phyloP scores from a whole-genome alignment of 2,329 filamentous ascomycete genomes.

The Penicillium rolfsii region DNA sequence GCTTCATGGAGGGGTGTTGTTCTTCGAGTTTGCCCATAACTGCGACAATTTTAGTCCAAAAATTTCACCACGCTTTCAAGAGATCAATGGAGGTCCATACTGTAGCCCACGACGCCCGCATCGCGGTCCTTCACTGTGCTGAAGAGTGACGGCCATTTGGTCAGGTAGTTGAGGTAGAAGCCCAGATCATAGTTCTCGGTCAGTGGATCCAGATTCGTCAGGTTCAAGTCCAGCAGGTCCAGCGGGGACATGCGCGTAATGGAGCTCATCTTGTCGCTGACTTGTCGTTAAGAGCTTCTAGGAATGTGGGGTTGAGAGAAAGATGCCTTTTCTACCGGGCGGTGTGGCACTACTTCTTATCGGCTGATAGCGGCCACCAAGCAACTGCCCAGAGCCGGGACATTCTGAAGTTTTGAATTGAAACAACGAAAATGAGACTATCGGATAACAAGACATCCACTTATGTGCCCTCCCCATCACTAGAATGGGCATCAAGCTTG shows the following conservation, averaged over 20 bases:
- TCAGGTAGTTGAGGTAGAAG: slow-evolving; percentile 95
- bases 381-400: background rate
- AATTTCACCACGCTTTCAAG: background rate
- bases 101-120: slow-evolving; percentile 93
- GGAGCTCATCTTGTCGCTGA: slow-evolving; percentile 66
- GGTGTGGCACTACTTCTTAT: slow-evolving; percentile 1
- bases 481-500: too few species aligned
- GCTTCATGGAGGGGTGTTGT: slow-evolving; percentile 72
- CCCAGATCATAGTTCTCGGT: slow-evolving; percentile 97
- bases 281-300: background rate
- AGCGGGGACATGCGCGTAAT: slow-evolving; percentile 82
- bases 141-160: slow-evolving; percentile 93
- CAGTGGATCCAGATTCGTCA: slow-evolving; percentile 91
- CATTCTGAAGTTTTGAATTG: too few species aligned
- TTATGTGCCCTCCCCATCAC: too few species aligned
- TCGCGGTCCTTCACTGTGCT: slow-evolving; percentile 84
- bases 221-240: slow-evolving; percentile 87
- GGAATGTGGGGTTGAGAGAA: slow-evolving; percentile 28
- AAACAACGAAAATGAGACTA: too few species aligned
- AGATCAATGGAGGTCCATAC: slow-evolving; percentile 55
- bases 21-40: slow-evolving; percentile 97
- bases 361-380: background rate
- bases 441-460: too few species aligned
- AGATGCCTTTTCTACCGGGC: slow-evolving; percentile 27
- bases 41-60: slow-evolving; percentile 42